A percentile compares a stretch with the other conserved stretches of the same genome.
These are phyloP conservation scores for Colletotrichum brevisporum DNA, from an alignment of 2,329 filamentous ascomycete genomes.

Conservation along the genomic window DNA sequence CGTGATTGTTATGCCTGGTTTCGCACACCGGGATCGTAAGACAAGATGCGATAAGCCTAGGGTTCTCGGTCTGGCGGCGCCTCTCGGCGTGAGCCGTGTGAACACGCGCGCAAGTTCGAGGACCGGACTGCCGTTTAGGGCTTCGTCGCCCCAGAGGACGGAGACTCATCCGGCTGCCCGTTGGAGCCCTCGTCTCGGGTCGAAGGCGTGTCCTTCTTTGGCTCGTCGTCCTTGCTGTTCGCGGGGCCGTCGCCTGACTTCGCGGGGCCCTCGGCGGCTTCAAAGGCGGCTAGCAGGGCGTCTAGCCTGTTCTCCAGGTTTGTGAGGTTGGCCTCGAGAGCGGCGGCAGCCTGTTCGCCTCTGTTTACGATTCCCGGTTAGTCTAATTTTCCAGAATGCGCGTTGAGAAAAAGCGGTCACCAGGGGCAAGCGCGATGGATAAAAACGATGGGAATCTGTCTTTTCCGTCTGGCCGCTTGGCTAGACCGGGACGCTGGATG, in stretches of 20 bases:
- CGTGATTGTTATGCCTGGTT: neutral
- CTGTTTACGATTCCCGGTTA: slow-evolving; percentile 49
- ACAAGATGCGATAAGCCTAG: neutral
- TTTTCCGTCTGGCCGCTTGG: slow-evolving; percentile 36
- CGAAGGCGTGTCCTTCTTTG: slow-evolving; percentile 6
- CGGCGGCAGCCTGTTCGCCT: slow-evolving; percentile 68
- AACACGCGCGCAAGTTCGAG: neutral
- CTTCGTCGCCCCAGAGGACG: slow-evolving; percentile 5
- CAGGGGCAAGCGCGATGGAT: slow-evolving; percentile 10
- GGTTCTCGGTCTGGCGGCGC: neutral
- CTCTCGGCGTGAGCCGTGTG: neutral
- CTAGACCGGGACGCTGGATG: slow-evolving; percentile 13
- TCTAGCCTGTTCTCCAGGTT: slow-evolving; percentile 70
- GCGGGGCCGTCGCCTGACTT: neutral
- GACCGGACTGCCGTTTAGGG: neutral
- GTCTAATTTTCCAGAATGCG: slow-evolving; percentile 6
- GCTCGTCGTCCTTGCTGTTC: slow-evolving; percentile 1
- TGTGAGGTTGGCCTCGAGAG: slow-evolving; percentile 66
- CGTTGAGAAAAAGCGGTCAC: slow-evolving; percentile 33
- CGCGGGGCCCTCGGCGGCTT: slow-evolving; percentile 43
- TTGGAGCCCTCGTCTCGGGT: neutral
- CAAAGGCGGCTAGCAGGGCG: slow-evolving; percentile 65
- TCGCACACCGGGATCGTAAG: neutral
- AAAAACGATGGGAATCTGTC: slow-evolving; percentile 36
- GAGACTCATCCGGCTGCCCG: neutral